A percentile compares a stretch with the other conserved stretches of the same genome.
phyloP scores from a whole-genome alignment of 179 eudicot species.

The Drosera spatulata region DNA sequence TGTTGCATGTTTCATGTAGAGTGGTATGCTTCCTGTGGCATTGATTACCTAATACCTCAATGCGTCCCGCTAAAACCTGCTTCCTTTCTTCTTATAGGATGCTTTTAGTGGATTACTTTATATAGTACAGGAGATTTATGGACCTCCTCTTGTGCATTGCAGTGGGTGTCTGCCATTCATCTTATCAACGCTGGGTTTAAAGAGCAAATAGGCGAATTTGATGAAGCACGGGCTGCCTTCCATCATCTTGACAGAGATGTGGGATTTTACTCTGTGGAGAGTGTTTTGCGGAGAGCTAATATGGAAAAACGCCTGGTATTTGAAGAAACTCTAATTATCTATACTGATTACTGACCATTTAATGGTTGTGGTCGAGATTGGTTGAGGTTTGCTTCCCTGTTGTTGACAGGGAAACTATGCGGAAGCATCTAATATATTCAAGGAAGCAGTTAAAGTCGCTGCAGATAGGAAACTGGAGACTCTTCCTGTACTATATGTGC shows the following conservation, averaged over 20 bases:
- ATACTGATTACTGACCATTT: background rate
- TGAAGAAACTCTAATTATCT: background rate
- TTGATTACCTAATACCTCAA: background rate
- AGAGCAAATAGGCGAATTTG: slow-evolving; percentile 63
- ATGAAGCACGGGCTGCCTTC: slow-evolving; percentile 50
- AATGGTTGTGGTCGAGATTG: background rate
- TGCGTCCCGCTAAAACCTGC: slow-evolving; percentile 5
- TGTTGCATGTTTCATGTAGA: too few relatives aligned
- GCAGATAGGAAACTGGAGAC: slow-evolving; percentile 32
- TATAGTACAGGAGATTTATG: slow-evolving; percentile 10
- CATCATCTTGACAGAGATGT: slow-evolving; percentile 25
- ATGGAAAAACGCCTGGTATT: slow-evolving; percentile 68
- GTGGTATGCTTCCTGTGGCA: background rate
- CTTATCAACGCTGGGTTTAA: slow-evolving; percentile 59
- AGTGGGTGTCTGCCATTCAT: slow-evolving; percentile 69
- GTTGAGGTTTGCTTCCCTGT: background rate
- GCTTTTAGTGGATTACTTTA: slow-evolving; percentile 7
- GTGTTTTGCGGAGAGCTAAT: slow-evolving; percentile 54
- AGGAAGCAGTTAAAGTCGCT: slow-evolving; percentile 55
- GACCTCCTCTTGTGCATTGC: slow-evolving; percentile 21
- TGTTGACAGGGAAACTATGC: slow-evolving; percentile 56
- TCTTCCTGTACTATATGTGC: slow-evolving; percentile 50
- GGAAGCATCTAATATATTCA: slow-evolving; percentile 51
- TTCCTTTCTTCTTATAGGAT: slow-evolving; percentile 7
- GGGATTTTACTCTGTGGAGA: slow-evolving; percentile 36